Evolutionary conservation across 2,329 filamentous ascomycete genomes (phyloP), one percentile per base, ranked within the genome.

Genomic region (Didymella glomerata): DNA sequence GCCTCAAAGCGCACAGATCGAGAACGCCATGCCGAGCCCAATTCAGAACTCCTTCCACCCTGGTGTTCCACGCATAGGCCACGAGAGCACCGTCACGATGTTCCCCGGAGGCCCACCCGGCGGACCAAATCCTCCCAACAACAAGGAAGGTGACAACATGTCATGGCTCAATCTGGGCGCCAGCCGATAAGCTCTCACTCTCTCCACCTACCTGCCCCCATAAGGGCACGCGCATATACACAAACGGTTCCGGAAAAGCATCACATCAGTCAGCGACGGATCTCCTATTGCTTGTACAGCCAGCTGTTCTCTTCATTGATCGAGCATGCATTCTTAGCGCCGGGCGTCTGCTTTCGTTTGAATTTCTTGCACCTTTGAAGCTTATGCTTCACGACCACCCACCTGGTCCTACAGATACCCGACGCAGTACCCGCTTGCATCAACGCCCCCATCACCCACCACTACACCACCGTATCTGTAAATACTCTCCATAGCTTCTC

Each of bases 111-210:
- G 87, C 0, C 62, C 80, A 57, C 46, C 57, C 63, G 54, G 69
- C 56, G 41, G 58, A 67, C 65, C 63, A 2, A 63, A 61, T 8
- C 53, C 55, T 46, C 54, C 64, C 14, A 61, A 62, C 48, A 52
- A 59, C 20, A 60, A 65, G 34, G 56, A 54, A n/a, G 69, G 69
- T 51, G 64, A 69, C 28, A 90, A 93, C 74, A 91, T 93, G 88
- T 91, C 89, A 77, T 93, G 90, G 90, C 78, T 93, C 63, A 92
- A 93, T 70, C 81, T 93, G 18, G 88, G 87, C 46, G 84, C 70
- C 44, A 70, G 67, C 40, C 70, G 68, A 63, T 63, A 55, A 54
- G 34, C 18, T 14, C 44, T 20, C 48, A 52, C 54, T 50, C 49
- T 50, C 13, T 54, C 54, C 54, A 22, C 45, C 28, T 54, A 44